Conservation (phyloP, 768 basidiomycete species). For the Suillus subalutaceus region DNA sequence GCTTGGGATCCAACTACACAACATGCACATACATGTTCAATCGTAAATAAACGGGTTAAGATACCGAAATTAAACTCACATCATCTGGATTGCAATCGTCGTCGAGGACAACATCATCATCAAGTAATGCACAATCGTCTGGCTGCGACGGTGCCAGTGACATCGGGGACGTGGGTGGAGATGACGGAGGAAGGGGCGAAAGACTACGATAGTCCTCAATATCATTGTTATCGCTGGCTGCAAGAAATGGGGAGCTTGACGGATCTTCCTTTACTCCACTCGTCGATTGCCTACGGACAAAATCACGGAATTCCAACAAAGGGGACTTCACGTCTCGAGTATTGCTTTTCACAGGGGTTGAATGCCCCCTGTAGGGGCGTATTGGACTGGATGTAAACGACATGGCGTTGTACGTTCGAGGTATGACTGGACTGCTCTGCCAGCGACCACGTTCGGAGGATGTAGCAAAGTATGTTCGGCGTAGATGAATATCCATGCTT, state of each 20-base stretch:
- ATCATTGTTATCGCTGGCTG: slow-evolving; percentile 20
- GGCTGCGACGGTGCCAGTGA: slow-evolving; percentile 39
- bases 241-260: slow-evolving; percentile 3
- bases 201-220: slow-evolving; percentile 20
- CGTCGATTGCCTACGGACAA: slow-evolving; percentile 6
- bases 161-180: slow-evolving; percentile 48
- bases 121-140: slow-evolving; percentile 16
- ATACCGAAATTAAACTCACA: slow-evolving; percentile 27
- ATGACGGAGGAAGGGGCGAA: slow-evolving; percentile 41
- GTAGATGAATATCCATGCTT: slow-evolving; percentile 37
- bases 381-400: slow-evolving; percentile 22
- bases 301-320: slow-evolving; percentile 12
- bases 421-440: slow-evolving; percentile 51
- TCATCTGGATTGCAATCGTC: slow-evolving; percentile 18
- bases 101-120: slow-evolving; percentile 16
- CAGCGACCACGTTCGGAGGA: slow-evolving; percentile 65
- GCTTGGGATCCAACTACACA: background rate
- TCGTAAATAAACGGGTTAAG: background rate
- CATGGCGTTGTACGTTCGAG: slow-evolving; percentile 19
- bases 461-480: slow-evolving; percentile 54
- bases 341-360: slow-evolving; percentile 24
- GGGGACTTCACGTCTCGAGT: slow-evolving; percentile 6
- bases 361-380: slow-evolving; percentile 23
- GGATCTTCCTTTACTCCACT: slow-evolving; percentile 9
- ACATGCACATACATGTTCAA: background rate